phyloP scores from a whole-genome alignment of 495 filamentous ascomycete species.

The Xylaria cubensis region DNA sequence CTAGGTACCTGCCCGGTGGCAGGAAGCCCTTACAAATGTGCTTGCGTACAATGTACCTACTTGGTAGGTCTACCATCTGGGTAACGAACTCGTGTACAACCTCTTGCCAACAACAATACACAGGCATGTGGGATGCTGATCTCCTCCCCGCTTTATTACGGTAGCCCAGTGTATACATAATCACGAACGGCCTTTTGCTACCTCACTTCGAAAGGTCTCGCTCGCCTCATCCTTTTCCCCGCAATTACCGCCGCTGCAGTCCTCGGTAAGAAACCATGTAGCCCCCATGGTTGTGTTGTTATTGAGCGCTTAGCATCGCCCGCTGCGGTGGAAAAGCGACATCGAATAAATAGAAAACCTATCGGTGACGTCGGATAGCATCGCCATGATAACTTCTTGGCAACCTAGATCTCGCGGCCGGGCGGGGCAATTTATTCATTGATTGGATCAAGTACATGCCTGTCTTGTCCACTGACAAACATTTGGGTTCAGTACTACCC shows the following conservation, averaged over 20 bases:
- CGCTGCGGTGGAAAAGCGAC: background rate
- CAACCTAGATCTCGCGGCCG: background rate
- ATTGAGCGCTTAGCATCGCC: background rate
- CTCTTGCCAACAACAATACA: background rate
- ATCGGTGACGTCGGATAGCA: background rate
- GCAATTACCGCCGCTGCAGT: background rate
- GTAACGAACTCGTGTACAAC: background rate
- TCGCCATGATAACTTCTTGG: background rate
- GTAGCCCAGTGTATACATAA: background rate
- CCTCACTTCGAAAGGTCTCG: background rate
- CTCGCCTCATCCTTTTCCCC: background rate
- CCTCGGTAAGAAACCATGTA: background rate
- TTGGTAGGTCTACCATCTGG: background rate
- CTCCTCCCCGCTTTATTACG: background rate
- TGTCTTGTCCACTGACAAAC: slow-evolving; percentile 8
- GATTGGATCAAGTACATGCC: background rate
- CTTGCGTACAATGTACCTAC: no score
- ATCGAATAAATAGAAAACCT: background rate
- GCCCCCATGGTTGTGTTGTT: background rate
- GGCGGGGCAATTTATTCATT: background rate
- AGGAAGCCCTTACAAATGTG: no score
- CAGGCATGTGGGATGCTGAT: slow-evolving; percentile 3
- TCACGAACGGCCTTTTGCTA: background rate
- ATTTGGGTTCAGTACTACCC: slow-evolving; percentile 3
- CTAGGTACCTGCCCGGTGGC: no score